phyloP scores from a whole-genome alignment of 2,329 filamentous ascomycete genomes.

The Xylariaceae sp. region DNA sequence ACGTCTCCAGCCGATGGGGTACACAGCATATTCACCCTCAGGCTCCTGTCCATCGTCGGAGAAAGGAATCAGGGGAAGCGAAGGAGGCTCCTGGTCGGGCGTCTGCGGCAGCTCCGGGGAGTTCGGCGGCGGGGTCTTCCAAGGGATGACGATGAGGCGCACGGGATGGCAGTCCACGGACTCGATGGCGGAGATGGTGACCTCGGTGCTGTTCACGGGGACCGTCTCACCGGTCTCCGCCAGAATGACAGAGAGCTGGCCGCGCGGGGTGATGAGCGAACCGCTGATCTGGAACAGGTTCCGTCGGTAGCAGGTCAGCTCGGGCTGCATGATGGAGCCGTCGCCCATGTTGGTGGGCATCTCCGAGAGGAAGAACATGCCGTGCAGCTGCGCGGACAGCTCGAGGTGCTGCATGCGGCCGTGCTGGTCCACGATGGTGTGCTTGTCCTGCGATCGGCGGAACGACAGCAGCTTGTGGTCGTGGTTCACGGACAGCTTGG shows the following conservation, averaged over 20 bases:
- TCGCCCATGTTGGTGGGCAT: constrained; percentile 61
- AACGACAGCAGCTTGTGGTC: constrained; percentile 59
- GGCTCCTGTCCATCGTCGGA: constrained; percentile 53
- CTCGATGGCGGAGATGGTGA: constrained; percentile 86
- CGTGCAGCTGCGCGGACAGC: constrained; percentile 68
- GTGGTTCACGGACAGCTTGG: constrained; percentile 53
- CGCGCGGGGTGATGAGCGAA: constrained; percentile 73
- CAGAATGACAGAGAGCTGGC: constrained; percentile 67
- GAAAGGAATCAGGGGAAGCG: constrained; percentile 68
- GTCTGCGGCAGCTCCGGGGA: constrained; percentile 60
- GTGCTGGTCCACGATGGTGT: constrained; percentile 55
- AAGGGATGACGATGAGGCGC: constrained; percentile 92
- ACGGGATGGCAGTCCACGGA: constrained; percentile 90
- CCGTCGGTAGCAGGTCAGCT: constrained; percentile 90
- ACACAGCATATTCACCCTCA: constrained; percentile 80
- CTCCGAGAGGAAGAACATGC: constrained; percentile 85
- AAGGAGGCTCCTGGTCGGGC: constrained; percentile 77
- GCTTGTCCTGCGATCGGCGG: constrained; percentile 52
- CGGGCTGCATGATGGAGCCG: constrained; percentile 59
- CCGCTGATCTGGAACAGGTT: constrained; percentile 97
- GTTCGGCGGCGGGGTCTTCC: constrained; percentile 89
- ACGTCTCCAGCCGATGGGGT: constrained; percentile 90
- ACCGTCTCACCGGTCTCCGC: constrained; percentile 80
- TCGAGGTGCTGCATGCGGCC: constrained; percentile 58
- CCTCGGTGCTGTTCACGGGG: constrained; percentile 74